These are phyloP conservation scores for Gomphus bonarii DNA, from an alignment of 1,284 basidiomycete species.

Conservation along the genomic window DNA sequence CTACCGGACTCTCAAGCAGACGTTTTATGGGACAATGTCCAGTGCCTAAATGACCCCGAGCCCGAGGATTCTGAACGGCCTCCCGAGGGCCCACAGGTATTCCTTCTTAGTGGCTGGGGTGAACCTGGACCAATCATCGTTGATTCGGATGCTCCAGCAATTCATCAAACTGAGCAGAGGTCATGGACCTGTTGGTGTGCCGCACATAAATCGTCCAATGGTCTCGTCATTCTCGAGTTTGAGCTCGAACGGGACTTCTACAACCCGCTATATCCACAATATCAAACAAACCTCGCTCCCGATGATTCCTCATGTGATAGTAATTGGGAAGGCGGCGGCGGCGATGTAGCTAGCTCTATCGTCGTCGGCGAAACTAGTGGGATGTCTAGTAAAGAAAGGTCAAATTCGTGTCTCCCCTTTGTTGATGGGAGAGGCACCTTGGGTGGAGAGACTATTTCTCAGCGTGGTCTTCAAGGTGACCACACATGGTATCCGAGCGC, in stretches of 20 bases:
- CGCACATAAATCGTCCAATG: conserved; percentile 47
- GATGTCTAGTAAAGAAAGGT: background rate
- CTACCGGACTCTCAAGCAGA: conserved; percentile 64
- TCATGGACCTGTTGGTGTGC: conserved; percentile 86
- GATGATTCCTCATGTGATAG: conserved; percentile 12
- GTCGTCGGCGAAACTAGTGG: background rate
- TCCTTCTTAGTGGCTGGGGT: conserved; percentile 63
- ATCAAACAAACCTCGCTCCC: conserved; percentile 16
- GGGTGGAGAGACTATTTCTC: background rate
- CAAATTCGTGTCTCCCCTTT: background rate
- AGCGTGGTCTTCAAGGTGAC: conserved; percentile 25
- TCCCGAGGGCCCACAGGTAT: conserved; percentile 58
- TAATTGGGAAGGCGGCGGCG: background rate
- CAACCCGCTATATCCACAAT: conserved; percentile 62
- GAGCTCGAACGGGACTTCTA: conserved; percentile 66
- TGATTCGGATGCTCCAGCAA: conserved; percentile 24
- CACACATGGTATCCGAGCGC: conserved; percentile 39
- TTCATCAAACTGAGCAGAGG: conserved; percentile 27
- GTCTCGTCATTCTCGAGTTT: conserved; percentile 68
- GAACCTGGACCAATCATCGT: conserved; percentile 42
- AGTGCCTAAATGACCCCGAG: conserved; percentile 49
- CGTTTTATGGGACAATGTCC: conserved; percentile 69
- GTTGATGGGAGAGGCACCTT: background rate
- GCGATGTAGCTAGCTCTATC: background rate
- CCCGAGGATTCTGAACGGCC: conserved; percentile 33